phyloP scores from a whole-genome alignment of 2,329 filamentous ascomycete species.

The Aschersonia sp. region DNA sequence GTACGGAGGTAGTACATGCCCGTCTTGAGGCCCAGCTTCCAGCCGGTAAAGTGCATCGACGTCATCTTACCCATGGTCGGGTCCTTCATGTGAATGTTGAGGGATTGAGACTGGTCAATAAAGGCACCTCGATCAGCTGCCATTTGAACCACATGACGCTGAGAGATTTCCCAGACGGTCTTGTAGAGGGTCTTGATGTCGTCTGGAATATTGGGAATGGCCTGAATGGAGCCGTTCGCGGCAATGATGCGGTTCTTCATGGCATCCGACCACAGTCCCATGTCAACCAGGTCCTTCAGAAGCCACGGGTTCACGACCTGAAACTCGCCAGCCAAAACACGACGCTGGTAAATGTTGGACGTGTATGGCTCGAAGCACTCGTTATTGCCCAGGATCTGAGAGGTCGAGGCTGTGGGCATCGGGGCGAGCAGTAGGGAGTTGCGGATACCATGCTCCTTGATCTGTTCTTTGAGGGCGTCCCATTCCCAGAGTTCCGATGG shows the following conservation, averaged over 20 bases:
- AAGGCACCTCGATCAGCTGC: conserved; percentile 95
- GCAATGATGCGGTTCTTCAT: conserved; percentile 99
- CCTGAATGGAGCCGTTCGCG: conserved; percentile 88
- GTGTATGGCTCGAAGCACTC: conserved; percentile 99
- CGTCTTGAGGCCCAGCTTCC: conserved; percentile 98
- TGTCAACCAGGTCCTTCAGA: conserved; percentile 92
- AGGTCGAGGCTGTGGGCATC: conserved; percentile 96
- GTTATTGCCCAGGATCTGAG: conserved; percentile 96
- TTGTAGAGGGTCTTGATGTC: conserved; percentile 98
- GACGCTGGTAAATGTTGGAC: conserved; percentile 98
- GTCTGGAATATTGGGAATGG: conserved; percentile 88
- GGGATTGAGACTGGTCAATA: conserved; percentile 96
- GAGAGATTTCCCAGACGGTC: conserved; percentile 98
- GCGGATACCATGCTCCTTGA: conserved; percentile 83
- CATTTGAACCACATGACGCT: conserved; percentile 93
- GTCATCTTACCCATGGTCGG: conserved; percentile 99
- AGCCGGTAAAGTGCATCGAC: conserved; percentile 97
- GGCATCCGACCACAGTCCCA: conserved; percentile 95
- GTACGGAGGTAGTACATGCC: conserved; percentile 99
- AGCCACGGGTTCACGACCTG: conserved; percentile 99
- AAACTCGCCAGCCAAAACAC: conserved; percentile 96
- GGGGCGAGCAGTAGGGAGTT: conserved; percentile 92
- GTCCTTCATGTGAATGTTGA: conserved; percentile 99
- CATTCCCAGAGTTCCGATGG: conserved; percentile 96
- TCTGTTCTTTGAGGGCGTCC: conserved; percentile 74